Percentiles rank a stretch among this genome's conserved stretches.
Conservation (phyloP, 106 monocot genomes). For the Hemerocallis citrina region DNA sequence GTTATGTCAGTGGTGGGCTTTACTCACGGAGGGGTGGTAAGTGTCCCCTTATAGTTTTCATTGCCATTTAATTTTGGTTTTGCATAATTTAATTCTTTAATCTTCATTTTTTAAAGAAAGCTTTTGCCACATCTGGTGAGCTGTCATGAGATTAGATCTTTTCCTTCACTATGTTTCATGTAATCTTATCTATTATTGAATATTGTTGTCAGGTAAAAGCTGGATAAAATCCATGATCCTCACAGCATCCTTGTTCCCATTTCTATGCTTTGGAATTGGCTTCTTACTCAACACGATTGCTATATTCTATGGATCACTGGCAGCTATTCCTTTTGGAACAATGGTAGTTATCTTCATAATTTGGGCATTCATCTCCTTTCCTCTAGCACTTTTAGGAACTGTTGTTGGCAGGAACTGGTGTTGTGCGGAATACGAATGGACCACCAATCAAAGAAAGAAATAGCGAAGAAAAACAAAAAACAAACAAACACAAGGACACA, state of each 20-base stretch:
- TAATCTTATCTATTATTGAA: background rate
- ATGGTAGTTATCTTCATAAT: slow-evolving; percentile 66
- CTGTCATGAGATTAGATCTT: too few species aligned
- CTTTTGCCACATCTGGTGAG: too few species aligned
- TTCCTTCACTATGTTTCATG: too few species aligned
- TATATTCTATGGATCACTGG: slow-evolving; percentile 67
- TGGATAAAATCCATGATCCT: slow-evolving; percentile 53
- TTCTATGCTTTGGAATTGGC: slow-evolving; percentile 63
- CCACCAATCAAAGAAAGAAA: too few species aligned
- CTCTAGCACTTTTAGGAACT: slow-evolving; percentile 67
- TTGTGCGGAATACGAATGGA: too few species aligned
- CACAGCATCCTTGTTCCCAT: slow-evolving; percentile 49
- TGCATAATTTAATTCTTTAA: too few species aligned
- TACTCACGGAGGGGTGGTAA: slow-evolving; percentile 93
- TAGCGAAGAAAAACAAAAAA: too few species aligned
- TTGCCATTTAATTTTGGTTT: too few species aligned
- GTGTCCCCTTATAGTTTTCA: slow-evolving; percentile 7
- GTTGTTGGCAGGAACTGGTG: slow-evolving; percentile 73
- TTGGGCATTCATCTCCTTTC: slow-evolving; percentile 86
- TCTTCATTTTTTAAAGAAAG: too few species aligned
- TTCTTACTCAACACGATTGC: slow-evolving; percentile 61
- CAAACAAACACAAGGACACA: too few species aligned
- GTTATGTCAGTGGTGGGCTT: slow-evolving; percentile 91
- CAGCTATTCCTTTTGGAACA: slow-evolving; percentile 74
- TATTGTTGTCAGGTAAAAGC: slow-evolving; percentile 38